Evolutionary conservation across 768 basidiomycete species (phyloP).

Genomic region (Auricularia auricula-judae): DNA sequence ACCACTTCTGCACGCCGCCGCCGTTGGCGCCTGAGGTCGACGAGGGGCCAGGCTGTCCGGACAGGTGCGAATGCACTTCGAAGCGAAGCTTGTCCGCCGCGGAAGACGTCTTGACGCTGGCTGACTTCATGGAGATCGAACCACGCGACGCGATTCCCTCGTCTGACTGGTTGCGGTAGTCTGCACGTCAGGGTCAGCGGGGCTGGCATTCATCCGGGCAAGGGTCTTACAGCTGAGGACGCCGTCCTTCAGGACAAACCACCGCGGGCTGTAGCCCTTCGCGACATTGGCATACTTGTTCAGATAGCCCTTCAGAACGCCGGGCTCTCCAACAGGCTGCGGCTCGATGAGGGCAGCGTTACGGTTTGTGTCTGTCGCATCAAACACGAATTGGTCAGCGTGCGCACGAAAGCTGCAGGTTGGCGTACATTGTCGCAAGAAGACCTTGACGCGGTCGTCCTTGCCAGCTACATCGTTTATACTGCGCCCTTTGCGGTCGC

Average conservation of each 20-base stretch:
- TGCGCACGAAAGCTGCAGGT: not conserved
- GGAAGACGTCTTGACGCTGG: slow-evolving; percentile 43
- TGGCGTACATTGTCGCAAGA: slow-evolving; percentile 69
- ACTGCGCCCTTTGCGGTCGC: slow-evolving; percentile 62
- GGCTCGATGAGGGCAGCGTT: slow-evolving; percentile 59
- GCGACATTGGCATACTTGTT: slow-evolving; percentile 93
- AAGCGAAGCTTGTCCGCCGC: slow-evolving; percentile 59
- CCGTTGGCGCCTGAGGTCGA: slow-evolving; percentile 12
- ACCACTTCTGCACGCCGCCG: slow-evolving; percentile 55
- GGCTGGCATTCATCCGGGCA: not conserved
- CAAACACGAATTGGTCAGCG: not conserved
- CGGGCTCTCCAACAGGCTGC: slow-evolving; percentile 36
- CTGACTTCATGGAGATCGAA: slow-evolving; percentile 78
- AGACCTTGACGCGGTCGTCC: slow-evolving; percentile 73
- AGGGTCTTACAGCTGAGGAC: slow-evolving; percentile 55
- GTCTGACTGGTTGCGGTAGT: slow-evolving; percentile 85
- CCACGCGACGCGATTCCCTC: slow-evolving; percentile 78
- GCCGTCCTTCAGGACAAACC: slow-evolving; percentile 86
- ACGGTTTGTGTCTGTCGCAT: slow-evolving; percentile 56
- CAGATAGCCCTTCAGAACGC: slow-evolving; percentile 61
- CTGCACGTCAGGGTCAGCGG: slow-evolving; percentile 19
- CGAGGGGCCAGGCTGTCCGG: slow-evolving; percentile 29
- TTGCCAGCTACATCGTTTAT: slow-evolving; percentile 57
- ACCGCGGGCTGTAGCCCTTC: slow-evolving; percentile 77
- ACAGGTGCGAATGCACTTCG: slow-evolving; percentile 47